Conservation (phyloP, 352 stramenopile species). For the Phytopythium cucurbitacearum region DNA sequence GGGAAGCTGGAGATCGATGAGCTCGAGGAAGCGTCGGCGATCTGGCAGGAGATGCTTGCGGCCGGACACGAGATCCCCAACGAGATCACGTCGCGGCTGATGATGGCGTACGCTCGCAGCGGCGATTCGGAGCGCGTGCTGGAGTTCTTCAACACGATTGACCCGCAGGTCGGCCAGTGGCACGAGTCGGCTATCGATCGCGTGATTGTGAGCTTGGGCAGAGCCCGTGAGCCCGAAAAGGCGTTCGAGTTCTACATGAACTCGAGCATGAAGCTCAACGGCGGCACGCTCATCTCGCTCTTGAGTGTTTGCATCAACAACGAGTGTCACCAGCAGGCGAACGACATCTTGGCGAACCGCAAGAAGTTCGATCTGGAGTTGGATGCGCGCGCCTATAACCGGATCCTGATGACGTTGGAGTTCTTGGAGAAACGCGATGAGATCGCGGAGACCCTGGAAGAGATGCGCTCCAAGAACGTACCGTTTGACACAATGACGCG, state of each 20-base stretch:
- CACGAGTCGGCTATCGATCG: constrained; percentile 67
- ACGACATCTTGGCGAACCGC: constrained; percentile 71
- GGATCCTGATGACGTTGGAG: constrained; percentile 66
- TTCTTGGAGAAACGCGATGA: constrained; percentile 63
- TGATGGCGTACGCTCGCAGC: constrained; percentile 40
- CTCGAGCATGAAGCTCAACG: constrained; percentile 75
- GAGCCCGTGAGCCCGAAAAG: constrained; percentile 49
- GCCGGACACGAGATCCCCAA: constrained; percentile 54
- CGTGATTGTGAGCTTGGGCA: constrained; percentile 61
- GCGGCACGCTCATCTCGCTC: constrained; percentile 63
- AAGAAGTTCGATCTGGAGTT: constrained; percentile 71
- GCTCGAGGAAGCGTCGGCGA: constrained; percentile 33
- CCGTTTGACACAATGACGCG: constrained; percentile 56
- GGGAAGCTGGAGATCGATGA: constrained; percentile 49
- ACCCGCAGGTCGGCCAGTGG: constrained; percentile 63
- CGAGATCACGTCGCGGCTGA: constrained; percentile 64
- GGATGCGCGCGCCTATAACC: constrained; percentile 68
- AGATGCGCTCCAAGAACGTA: constrained; percentile 57
- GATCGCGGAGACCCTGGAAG: constrained; percentile 47
- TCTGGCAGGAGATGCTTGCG: constrained; percentile 49
- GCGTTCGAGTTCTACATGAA: constrained; percentile 80
- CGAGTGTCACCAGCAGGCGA: constrained; percentile 62
- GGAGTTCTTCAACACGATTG: constrained; percentile 47
- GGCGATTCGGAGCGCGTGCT: constrained; percentile 43
- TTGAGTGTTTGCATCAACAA: constrained; percentile 67